Percentiles rank a stretch among this genome's conserved stretches.
phyloP scores from a whole-genome alignment of 2,329 filamentous ascomycete genomes.

The Colletotrichum sp. region DNA sequence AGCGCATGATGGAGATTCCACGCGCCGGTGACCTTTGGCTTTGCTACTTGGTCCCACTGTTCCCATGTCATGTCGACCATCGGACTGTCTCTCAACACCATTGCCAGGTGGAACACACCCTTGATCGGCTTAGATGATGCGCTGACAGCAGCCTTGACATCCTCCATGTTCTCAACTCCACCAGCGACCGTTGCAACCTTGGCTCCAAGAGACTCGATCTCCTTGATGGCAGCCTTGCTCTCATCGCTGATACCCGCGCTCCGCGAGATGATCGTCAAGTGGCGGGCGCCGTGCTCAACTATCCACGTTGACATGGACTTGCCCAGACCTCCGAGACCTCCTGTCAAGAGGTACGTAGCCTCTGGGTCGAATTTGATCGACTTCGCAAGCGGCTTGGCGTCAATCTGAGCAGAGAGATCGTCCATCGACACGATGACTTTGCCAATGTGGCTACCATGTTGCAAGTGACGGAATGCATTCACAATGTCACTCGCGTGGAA shows the following conservation, averaged over 20 bases:
- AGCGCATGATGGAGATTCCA: neutral
- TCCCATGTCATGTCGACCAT: neutral
- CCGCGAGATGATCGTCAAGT: constrained; percentile 24
- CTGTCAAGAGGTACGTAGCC: neutral
- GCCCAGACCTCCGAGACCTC: neutral
- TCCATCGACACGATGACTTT: constrained; percentile 42
- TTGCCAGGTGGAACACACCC: constrained; percentile 33
- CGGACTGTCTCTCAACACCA: neutral
- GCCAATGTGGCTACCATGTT: constrained; percentile 47
- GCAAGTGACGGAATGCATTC: constrained; percentile 48
- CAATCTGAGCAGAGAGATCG: neutral
- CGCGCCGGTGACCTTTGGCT: neutral
- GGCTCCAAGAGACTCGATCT: constrained; percentile 6
- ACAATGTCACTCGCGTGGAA: constrained; percentile 31
- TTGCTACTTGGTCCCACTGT: neutral
- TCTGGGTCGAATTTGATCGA: constrained; percentile 5
- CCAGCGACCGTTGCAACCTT: neutral
- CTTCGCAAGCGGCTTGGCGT: neutral
- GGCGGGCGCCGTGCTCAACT: constrained; percentile 18
- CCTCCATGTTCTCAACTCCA: neutral
- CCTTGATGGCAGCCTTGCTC: constrained; percentile 15
- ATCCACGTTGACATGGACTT: neutral
- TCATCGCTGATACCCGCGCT: neutral
- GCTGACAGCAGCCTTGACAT: constrained; percentile 25
- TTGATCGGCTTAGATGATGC: constrained; percentile 28